Conservation (phyloP, 768 basidiomycete genomes). For the Lyophyllum decastes region DNA sequence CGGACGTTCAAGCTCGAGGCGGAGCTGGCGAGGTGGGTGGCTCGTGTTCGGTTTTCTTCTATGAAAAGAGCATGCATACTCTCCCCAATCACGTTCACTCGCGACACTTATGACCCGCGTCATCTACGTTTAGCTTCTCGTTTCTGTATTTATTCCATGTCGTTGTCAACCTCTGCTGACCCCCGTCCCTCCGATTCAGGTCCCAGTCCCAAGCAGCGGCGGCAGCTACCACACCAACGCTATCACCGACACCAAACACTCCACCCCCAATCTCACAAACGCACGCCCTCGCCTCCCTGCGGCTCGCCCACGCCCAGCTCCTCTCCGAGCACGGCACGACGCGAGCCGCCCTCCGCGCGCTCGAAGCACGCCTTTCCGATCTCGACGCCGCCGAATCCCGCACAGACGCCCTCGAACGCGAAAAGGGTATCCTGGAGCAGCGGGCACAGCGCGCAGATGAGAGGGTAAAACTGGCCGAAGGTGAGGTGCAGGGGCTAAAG, state of each 20-base stretch:
- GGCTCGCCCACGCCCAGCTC: conserved; percentile 60
- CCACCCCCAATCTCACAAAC: conserved; percentile 55
- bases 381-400: conserved; percentile 47
- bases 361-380: conserved; percentile 37
- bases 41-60: too few relatives aligned
- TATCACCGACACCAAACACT: conserved; percentile 30
- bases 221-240: conserved; percentile 15
- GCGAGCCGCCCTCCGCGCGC: conserved; percentile 28
- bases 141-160: conserved; percentile 13
- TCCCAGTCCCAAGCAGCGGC: not conserved
- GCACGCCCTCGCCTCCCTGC: conserved; percentile 58
- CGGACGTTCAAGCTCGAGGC: conserved; percentile 60
- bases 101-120: too few relatives aligned
- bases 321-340: conserved; percentile 70
- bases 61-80: too few relatives aligned
- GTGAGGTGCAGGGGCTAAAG: conserved; percentile 10
- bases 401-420: conserved; percentile 26
- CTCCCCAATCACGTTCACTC: too few relatives aligned
- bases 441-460: not conserved
- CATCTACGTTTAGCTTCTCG: too few relatives aligned
- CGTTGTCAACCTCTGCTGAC: not conserved
- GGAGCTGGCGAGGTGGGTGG: conserved; percentile 57
- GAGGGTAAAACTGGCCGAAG: not conserved
- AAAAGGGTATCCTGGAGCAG: conserved; percentile 8
- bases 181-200: not conserved